Base-by-base conservation (phyloP, 2,329 filamentous ascomycete species). In the Cordyceps cicadae region DNA sequence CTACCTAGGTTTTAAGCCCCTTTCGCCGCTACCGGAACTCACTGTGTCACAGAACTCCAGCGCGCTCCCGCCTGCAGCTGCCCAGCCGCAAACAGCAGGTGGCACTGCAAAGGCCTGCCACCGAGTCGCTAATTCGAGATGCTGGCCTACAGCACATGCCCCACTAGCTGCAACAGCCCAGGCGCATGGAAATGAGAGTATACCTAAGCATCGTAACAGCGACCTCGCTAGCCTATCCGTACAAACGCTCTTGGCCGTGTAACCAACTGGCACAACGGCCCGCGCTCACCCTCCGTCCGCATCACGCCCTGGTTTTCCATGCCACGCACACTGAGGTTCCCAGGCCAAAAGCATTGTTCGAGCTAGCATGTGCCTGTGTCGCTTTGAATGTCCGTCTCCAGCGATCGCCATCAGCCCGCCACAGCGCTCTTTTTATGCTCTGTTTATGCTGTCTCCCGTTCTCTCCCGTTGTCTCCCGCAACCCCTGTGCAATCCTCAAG, bases 81-180 rank as follows among this genome's bases (percentile, higher is more conserved):
- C 26, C 53, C 53, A 46, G 53, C 53, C 41, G 53, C 53, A 55
- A 55, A 55, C 53, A 55, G 53, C 53, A 55, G 53, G 53, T 55
- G 53, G 53, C 53, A 55, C 41, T 46, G 4, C 29, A 55, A 51
- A 43, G 39, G 17, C 39, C 15, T 43, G 14, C 29, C 14, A 24
- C 12, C 41, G 17, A 46, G 24, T 55, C 41, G 53, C 43, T 55
- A 55, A 46, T 37, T 48, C 53, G 19, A 37, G 17, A n/a, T 46
- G 53, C 53, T 55, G 39, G 53, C 53, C 17, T 41, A 32, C 53
- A 55, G 53, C 41, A 6, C 37, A 12, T 19, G 39, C 53, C 53
- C 53, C 53, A 55, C 53, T 17, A 19, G 26, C n/a, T 34, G 39
- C 53, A 34, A 12, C 43, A 17, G 24, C 11, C 17, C 34, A 12